These are phyloP conservation scores for Nitzschia sp. DNA, from an alignment of 108 stramenopile species.

Conservation along the genomic window DNA sequence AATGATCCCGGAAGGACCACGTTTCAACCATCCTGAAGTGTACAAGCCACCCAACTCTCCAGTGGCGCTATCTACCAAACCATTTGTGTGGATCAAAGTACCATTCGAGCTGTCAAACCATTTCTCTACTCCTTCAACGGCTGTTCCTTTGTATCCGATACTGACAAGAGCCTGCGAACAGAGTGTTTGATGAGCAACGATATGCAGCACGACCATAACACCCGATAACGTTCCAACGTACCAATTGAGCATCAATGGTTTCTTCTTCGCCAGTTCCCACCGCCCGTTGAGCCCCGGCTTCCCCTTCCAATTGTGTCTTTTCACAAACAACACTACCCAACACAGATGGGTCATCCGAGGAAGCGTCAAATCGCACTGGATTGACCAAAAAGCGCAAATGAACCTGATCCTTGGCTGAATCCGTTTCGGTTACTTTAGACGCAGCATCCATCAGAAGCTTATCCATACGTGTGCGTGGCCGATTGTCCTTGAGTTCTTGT, in stretches of 20 bases:
- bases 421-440: neutral
- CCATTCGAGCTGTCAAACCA: conserved; percentile 67
- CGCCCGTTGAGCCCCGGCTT: conserved; percentile 67
- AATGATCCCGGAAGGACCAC: conserved; percentile 96
- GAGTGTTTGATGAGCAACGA: neutral
- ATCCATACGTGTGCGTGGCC: conserved; percentile 74
- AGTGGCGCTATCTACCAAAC: conserved; percentile 56
- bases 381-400: conserved; percentile 88
- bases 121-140: conserved; percentile 71
- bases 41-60: conserved; percentile 70
- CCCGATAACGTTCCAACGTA: conserved; percentile 10
- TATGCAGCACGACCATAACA: neutral
- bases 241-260: conserved; percentile 50
- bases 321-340: conserved; percentile 74
- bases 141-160: conserved; percentile 90
- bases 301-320: conserved; percentile 74
- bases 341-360: conserved; percentile 25
- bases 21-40: conserved; percentile 94
- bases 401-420: conserved; percentile 32
- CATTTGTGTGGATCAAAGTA: conserved; percentile 58
- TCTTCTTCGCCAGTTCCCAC: conserved; percentile 70
- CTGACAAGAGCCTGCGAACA: conserved; percentile 63
- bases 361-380: conserved; percentile 64
- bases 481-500: conserved; percentile 57
- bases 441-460: conserved; percentile 60